Evolutionary conservation across 495 filamentous ascomycete species (phyloP).

Genomic region (Penicillium silybi): DNA sequence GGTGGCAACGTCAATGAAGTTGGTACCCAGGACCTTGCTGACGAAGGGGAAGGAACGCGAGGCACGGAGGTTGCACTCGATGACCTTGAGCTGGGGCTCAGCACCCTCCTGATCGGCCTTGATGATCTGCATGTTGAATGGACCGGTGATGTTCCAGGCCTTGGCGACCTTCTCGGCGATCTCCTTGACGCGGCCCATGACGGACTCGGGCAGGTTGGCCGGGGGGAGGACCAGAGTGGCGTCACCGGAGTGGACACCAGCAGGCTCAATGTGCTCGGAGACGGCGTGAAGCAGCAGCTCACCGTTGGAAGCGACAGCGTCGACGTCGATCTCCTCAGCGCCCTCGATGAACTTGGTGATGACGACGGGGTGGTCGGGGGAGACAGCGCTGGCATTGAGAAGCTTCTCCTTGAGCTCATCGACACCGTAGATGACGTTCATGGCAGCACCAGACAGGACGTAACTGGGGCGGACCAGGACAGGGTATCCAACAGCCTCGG

Average conservation of each 20-base stretch:
- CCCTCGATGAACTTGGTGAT: conserved; percentile 99
- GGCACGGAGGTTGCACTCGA: conserved; percentile 97
- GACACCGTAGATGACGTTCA: conserved; percentile 92
- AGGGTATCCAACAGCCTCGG: conserved; percentile 79
- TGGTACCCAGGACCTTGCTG: conserved; percentile 92
- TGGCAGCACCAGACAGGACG: conserved; percentile 92
- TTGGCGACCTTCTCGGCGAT: conserved; percentile 95
- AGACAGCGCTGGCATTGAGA: conserved; percentile 82
- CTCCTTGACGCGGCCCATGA: conserved; percentile 82
- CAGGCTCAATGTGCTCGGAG: conserved; percentile 93
- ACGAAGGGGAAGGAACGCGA: conserved; percentile 98
- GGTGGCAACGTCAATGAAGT: conserved; percentile 96
- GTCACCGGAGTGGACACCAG: conserved; percentile 95
- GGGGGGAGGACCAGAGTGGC: conserved; percentile 91
- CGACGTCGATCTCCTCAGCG: conserved; percentile 96
- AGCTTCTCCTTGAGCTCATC: conserved; percentile 87
- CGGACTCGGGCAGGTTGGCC: conserved; percentile 64
- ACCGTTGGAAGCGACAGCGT: conserved; percentile 85
- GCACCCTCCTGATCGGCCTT: conserved; percentile 72
- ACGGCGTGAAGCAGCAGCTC: conserved; percentile 89
- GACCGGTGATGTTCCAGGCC: conserved; percentile 94
- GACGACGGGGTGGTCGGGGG: conserved; percentile 92
- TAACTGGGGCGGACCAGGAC: conserved; percentile 93
- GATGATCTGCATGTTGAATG: conserved; percentile 99
- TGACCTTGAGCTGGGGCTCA: conserved; percentile 81